Evolutionary conservation across 2,329 filamentous ascomycete species (phyloP).

Genomic region (Arthroderma sp.): DNA sequence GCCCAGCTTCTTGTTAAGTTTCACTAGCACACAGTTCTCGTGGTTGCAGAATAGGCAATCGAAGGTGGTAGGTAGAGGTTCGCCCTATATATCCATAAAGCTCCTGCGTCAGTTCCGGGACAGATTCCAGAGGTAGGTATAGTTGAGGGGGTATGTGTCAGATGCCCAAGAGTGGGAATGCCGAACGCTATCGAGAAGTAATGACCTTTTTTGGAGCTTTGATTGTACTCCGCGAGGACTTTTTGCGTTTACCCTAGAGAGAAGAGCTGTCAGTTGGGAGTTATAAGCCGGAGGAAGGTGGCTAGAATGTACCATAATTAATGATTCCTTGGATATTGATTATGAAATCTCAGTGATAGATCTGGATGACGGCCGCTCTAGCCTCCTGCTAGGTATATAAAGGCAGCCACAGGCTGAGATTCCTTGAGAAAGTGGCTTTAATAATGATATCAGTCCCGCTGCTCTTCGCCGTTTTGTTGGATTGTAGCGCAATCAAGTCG

Average conservation of each 20-base stretch:
- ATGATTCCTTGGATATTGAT: background rate
- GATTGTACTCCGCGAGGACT: constrained; percentile 56
- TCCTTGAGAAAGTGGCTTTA: background rate
- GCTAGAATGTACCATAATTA: background rate
- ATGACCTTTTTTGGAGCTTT: constrained; percentile 55
- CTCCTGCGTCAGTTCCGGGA: background rate
- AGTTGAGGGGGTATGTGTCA: background rate
- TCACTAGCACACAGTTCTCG: constrained; percentile 80
- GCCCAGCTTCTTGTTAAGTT: constrained; percentile 85
- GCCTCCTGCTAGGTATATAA: background rate
- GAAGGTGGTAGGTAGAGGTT: constrained; percentile 58
- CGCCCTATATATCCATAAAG: constrained; percentile 24
- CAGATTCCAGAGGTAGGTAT: no score
- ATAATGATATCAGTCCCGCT: background rate
- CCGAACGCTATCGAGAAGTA: background rate
- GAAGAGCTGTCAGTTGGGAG: background rate
- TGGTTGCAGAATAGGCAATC: constrained; percentile 98
- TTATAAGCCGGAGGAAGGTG: background rate
- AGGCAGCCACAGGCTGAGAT: background rate
- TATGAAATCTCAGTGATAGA: no score
- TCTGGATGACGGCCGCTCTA: background rate
- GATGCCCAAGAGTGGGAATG: constrained; percentile 6
- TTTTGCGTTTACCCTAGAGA: constrained; percentile 76
- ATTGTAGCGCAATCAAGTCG: background rate
- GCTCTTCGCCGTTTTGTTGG: background rate